Evolutionary conservation across 2,329 filamentous ascomycete genomes (phyloP).

Genomic region (Pyricularia sp.): DNA sequence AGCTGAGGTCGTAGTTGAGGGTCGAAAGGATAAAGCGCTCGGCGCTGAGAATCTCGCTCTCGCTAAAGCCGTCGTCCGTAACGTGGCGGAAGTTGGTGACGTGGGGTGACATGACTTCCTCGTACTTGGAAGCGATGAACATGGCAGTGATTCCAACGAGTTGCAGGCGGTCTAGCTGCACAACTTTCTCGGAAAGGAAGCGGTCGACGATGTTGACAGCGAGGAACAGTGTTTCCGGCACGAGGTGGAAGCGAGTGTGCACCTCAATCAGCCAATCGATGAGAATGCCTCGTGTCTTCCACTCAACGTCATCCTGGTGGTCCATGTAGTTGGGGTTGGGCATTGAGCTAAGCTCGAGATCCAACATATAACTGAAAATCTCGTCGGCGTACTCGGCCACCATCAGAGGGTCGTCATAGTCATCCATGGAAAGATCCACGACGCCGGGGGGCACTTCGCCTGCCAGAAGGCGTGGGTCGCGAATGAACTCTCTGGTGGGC

Average conservation of each 20-base stretch:
- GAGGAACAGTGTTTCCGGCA: constrained; percentile 93
- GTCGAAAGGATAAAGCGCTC: constrained; percentile 89
- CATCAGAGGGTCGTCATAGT: constrained; percentile 91
- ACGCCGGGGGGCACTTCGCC: constrained; percentile 22
- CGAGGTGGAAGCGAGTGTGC: constrained; percentile 89
- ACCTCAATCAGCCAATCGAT: constrained; percentile 98
- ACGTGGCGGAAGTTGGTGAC: constrained; percentile 96
- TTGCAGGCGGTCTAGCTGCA: constrained; percentile 91
- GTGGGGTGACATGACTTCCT: constrained; percentile 94
- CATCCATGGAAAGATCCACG: constrained; percentile 72
- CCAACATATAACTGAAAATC: constrained; percentile 91
- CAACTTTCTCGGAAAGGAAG: constrained; percentile 90
- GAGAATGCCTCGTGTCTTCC: constrained; percentile 96
- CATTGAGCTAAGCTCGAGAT: constrained; percentile 68
- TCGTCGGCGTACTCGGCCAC: constrained; percentile 94
- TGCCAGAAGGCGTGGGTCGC: not conserved
- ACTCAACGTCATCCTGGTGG: constrained; percentile 89
- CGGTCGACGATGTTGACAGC: constrained; percentile 98
- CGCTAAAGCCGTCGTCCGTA: constrained; percentile 91
- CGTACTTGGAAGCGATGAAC: constrained; percentile 99
- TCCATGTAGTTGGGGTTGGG: constrained; percentile 94
- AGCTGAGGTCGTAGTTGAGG: constrained; percentile 94
- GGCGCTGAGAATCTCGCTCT: constrained; percentile 92
- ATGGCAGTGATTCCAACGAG: constrained; percentile 96
- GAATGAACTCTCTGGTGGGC: not conserved